phyloP scores from a whole-genome alignment of 2,329 filamentous ascomycete genomes.

The Neonectria punicea region DNA sequence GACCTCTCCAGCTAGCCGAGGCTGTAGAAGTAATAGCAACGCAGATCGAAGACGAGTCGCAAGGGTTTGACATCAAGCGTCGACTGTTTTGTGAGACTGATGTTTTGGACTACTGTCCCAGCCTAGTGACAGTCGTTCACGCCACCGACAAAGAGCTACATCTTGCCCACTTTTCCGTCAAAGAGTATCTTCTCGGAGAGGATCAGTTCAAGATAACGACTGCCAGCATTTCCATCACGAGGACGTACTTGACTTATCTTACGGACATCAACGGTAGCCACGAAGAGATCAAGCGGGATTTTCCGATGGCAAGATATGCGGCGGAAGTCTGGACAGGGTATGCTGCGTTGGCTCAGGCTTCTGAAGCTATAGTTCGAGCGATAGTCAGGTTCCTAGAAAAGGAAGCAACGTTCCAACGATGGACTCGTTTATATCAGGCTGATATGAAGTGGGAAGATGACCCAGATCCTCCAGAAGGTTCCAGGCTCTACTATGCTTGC shows the following conservation, averaged over 20 bases:
- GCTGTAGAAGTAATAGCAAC: conserved; percentile 38
- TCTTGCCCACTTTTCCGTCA: conserved; percentile 41
- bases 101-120: conserved; percentile 28
- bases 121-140: conserved; percentile 26
- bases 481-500: conserved; percentile 29
- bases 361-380: conserved; percentile 3
- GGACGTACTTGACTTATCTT: conserved; percentile 37
- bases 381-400: conserved; percentile 25
- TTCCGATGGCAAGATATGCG: conserved; percentile 35
- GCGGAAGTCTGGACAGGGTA: conserved; percentile 31
- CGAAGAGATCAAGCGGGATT: conserved; percentile 12
- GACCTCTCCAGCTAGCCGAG: conserved; percentile 30
- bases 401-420: conserved; percentile 23
- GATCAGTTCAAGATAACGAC: conserved; percentile 6
- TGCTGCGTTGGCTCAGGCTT: conserved; percentile 18
- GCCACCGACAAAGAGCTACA: conserved; percentile 25
- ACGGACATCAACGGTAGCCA: conserved; percentile 21
- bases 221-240: conserved; percentile 32
- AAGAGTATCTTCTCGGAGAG: conserved; percentile 34
- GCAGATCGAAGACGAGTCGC: conserved; percentile 21
- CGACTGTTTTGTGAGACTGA: conserved; percentile 6
- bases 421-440: conserved; percentile 24
- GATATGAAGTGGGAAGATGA: neutral
- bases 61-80: conserved; percentile 20
- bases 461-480: conserved; percentile 16